Base-by-base conservation (phyloP, 768 basidiomycete genomes). In the Mycena indigotica region DNA sequence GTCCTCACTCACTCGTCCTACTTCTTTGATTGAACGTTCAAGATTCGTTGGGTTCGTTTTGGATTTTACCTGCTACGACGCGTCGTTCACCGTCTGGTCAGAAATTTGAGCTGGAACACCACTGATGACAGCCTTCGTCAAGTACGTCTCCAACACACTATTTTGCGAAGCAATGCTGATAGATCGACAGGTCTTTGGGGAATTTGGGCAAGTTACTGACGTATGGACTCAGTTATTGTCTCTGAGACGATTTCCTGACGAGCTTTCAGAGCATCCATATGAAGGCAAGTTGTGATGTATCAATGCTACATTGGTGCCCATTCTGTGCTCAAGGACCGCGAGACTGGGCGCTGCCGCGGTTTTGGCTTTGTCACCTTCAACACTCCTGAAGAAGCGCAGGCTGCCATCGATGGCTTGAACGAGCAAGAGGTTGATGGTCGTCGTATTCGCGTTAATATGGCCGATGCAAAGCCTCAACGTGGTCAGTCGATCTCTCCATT, bases 311-410 rank as follows among this genome's bases (percentile, higher is more conserved):
- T n/a, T n/a, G n/a, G n/a, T n/a, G n/a, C 64, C 4, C 75, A 97
- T 94, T 89, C 89, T 67, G 92, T 96, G 77, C 92, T 94, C 75
- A 95, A 95, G 93, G 95, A 98, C 78, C 92, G 95, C 71, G 95
- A 96, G 70, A 97, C 95, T 60, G 91, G 93, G 60, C 92, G 95
- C 70, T 93, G 91, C 60, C 89, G 95, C 70, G 95, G 95, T 69
- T 98, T 98, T 74, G 95, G 95, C 57, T 98, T 98, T 77, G 95
- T 97, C 63, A 95, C 91, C 55, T 95, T 79, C 73, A 72, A 77
- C 65, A 70, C 71, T 50, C 46, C 66, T 13, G 65, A 73, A 23
- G 92, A 96, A 72, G 95, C 95, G 44, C 75, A 89, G n/a, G 77
- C 77, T 61, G 94, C 95, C 49, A 96, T 97, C 72, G 57, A 50